Conservation (phyloP, 1,284 basidiomycete species). For the Naganishia cerealis region DNA sequence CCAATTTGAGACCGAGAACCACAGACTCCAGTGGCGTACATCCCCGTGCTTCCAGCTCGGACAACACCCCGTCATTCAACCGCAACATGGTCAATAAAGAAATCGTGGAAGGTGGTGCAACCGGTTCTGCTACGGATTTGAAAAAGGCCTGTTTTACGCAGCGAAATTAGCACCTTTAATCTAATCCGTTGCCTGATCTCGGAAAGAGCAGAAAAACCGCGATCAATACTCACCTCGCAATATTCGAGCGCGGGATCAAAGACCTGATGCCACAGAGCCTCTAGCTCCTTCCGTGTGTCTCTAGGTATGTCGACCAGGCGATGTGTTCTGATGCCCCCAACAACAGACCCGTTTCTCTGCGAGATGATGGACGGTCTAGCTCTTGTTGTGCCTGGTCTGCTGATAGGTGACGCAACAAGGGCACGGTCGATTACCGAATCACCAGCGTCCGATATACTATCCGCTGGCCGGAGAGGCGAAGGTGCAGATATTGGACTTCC, state of each 20-base stretch:
- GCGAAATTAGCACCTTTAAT: conserved; percentile 31
- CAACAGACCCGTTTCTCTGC: conserved; percentile 18
- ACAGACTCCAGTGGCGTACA: conserved; percentile 76
- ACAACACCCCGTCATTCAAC: conserved; percentile 72
- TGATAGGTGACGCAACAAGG: background rate
- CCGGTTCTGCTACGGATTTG: conserved; percentile 64
- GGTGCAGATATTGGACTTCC: conserved; percentile 9
- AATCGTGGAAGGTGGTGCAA: conserved; percentile 63
- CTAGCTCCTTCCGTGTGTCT: conserved; percentile 34
- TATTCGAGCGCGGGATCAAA: conserved; percentile 85
- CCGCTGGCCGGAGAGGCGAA: conserved; percentile 6
- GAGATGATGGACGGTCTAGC: conserved; percentile 3
- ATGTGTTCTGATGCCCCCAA: background rate
- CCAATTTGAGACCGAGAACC: conserved; percentile 72
- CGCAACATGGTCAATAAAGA: conserved; percentile 84
- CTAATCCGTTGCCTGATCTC: background rate
- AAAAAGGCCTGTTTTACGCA: conserved; percentile 63
- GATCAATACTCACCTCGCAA: conserved; percentile 60
- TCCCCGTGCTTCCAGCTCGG: conserved; percentile 70
- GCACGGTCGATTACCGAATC: background rate
- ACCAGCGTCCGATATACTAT: conserved; percentile 20
- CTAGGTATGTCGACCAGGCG: background rate
- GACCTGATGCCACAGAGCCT: conserved; percentile 78
- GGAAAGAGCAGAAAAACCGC: background rate
- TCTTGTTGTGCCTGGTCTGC: background rate